Evolutionary conservation across 2,329 filamentous ascomycete genomes (phyloP).

Genomic region (Akanthomyces dipterigenus): DNA sequence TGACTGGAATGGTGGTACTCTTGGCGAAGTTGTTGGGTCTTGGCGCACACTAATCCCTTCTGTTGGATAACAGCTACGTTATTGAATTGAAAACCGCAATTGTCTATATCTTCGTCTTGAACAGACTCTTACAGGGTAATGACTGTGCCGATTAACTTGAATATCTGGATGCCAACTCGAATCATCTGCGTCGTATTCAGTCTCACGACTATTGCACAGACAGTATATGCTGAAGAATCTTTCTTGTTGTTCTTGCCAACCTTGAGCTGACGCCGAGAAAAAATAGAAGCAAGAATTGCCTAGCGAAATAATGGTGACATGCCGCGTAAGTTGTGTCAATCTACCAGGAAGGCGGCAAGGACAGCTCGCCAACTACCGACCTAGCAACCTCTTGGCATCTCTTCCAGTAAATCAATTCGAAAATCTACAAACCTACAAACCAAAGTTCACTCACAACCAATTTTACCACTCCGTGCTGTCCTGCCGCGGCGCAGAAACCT

Average conservation of each 20-base stretch:
- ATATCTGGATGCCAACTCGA: no score
- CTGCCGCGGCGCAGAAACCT: background rate
- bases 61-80: background rate
- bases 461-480: background rate
- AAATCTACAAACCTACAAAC: background rate
- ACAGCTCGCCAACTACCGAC: background rate
- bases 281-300: background rate
- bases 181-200: no score
- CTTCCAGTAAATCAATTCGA: background rate
- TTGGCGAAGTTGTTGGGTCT: background rate
- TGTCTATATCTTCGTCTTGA: background rate
- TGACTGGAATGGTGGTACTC: background rate
- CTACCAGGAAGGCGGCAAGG: background rate
- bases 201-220: no score
- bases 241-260: no score
- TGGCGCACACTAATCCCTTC: background rate
- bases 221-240: no score
- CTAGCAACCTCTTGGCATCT: background rate
- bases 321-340: background rate
- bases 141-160: background rate
- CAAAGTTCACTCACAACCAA: background rate
- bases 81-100: background rate
- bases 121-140: background rate
- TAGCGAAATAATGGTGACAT: no score
- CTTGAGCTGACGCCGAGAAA: no score